These are phyloP conservation scores for Tranzscheliella williamsii DNA, from an alignment of 1,284 basidiomycete species.

Conservation along the genomic window DNA sequence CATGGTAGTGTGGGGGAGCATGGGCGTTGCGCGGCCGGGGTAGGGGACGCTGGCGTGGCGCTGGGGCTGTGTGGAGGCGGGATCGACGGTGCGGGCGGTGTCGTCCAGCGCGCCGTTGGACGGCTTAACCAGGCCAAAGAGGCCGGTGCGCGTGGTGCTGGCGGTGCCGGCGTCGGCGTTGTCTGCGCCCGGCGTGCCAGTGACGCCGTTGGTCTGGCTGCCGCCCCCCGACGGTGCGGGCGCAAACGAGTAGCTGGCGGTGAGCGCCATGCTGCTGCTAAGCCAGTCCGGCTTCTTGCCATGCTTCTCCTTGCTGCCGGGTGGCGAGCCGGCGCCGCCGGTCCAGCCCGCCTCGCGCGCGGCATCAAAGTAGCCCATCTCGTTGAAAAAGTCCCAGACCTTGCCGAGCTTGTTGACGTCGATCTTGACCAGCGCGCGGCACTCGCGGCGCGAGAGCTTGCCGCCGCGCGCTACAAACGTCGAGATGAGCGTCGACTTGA, in stretches of 20 bases:
- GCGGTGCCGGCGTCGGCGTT: constrained; percentile 2
- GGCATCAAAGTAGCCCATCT: constrained; percentile 54
- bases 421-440: constrained; percentile 49
- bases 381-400: constrained; percentile 56
- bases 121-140: no score
- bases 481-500: constrained; percentile 56
- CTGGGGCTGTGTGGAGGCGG: neutral
- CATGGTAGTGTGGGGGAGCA: neutral
- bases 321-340: constrained; percentile 33
- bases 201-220: neutral
- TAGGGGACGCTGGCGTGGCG: neutral
- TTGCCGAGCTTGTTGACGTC: constrained; percentile 56
- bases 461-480: constrained; percentile 47
- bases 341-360: constrained; percentile 38
- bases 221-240: neutral
- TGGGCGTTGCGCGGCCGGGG: neutral
- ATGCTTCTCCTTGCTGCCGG: constrained; percentile 22
- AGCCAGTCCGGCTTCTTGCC: constrained; percentile 35
- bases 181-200: neutral
- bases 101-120: no score
- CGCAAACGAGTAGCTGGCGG: constrained; percentile 28
- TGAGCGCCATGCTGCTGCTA: constrained; percentile 33
- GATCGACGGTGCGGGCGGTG: no score
- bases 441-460: constrained; percentile 50
- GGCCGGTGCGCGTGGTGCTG: neutral